Percentiles rank a stretch among this genome's conserved stretches.
phyloP scores from a whole-genome alignment of 495 filamentous ascomycete species.

The Neurospora discreta region DNA sequence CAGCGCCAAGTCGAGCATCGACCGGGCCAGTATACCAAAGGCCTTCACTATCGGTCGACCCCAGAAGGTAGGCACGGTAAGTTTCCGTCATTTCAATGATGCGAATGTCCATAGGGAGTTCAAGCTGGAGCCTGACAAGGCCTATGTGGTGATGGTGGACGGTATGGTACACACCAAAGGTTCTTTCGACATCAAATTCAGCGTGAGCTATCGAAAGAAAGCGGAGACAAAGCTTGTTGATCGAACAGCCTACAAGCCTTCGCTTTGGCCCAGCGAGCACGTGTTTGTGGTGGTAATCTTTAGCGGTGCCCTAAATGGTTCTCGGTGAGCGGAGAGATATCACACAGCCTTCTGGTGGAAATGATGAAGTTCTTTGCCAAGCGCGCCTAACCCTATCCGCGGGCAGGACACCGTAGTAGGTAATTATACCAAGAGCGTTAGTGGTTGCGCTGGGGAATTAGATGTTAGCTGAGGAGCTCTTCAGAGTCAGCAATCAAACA shows the following conservation, averaged over 20 bases:
- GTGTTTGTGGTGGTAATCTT: background rate
- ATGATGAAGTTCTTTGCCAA: background rate
- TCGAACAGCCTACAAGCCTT: background rate
- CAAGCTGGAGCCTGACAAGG: background rate
- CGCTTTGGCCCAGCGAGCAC: background rate
- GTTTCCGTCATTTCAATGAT: background rate
- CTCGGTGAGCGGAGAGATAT: background rate
- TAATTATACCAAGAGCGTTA: background rate
- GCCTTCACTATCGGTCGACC: background rate
- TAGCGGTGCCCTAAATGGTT: background rate
- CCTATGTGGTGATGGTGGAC: background rate
- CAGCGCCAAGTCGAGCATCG: background rate
- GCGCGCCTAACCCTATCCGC: background rate
- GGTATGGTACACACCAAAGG: rapidly evolving
- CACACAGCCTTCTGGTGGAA: background rate
- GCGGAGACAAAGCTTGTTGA: background rate
- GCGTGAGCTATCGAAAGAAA: background rate
- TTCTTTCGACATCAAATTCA: background rate
- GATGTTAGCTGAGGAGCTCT: background rate
- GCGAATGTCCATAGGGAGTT: background rate
- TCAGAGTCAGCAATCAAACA: background rate
- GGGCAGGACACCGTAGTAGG: background rate
- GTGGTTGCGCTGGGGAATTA: background rate
- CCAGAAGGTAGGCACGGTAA: background rate
- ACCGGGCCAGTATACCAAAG: background rate